Evolutionary conservation across 2,329 filamentous ascomycete species (phyloP), one percentile per base, ranked within the genome.

Genomic region (Graphilbum fragrans): DNA sequence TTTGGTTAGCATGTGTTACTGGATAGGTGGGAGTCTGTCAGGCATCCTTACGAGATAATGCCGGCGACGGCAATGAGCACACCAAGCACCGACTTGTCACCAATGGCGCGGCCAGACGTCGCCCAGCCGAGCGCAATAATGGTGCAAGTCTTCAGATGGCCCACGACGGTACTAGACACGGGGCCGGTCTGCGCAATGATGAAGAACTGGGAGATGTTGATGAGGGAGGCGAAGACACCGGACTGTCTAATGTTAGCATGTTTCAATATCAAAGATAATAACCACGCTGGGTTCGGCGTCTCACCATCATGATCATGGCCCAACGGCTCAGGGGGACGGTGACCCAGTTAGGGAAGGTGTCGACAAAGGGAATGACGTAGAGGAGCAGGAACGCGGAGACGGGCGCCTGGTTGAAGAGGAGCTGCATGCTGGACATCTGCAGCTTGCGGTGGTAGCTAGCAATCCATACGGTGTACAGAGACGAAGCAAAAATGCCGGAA

Each of bases 401-500:
- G 2, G 78, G 77, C 2, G 78, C 74, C 57, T 82, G 78, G 57
- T 80, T 82, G 59, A 75, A 74, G 11, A 84, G 65, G 25, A 84
- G 61, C 60, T 83, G 80, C 70, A 80, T 78, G 58, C 76, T 81
- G 48, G 69, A 72, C 61, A 82, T 75, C 46, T 77, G 67, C 19
- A 82, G 65, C 57, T 74, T 79, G 46, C 73, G 69, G 55, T 81
- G 75, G 53, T 77, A 82, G 52, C 69, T 71, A 39, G 72, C 68
- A 52, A 82, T 80, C 75, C 76, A 81, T 45, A 82, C 72, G 0
- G 78, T 82, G 56, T 83, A 83, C 16, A 82, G 58, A 2, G 76
- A 77, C 25, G 74, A 80, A 16, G 77, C 76, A 40, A 80, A 66
- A 11, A 82, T 77, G 38, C 78, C 78, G 2, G 59, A 52, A 42